These are phyloP conservation scores for Quercus ilex DNA, from an alignment of 306 rosid genomes.

Conservation along the genomic window DNA sequence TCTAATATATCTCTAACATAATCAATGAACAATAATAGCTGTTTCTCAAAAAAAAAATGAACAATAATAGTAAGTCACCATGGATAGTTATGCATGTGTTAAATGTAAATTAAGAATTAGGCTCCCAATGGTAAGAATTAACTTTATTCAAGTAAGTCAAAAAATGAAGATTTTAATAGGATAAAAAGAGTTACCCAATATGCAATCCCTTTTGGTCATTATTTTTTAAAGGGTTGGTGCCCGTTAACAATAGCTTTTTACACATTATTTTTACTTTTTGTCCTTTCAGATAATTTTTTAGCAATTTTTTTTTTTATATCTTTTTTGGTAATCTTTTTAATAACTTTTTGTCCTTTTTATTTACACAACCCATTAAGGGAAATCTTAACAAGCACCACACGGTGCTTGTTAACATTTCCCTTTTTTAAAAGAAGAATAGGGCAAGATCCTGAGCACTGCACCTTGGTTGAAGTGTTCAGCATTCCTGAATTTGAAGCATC, in stretches of 20 bases:
- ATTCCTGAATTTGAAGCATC: conserved; percentile 37
- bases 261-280: too few species aligned
- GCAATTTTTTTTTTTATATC: too few species aligned
- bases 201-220: conserved; percentile 28
- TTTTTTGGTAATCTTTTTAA: too few species aligned
- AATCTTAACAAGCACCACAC: too few species aligned
- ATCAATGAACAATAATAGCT: too few species aligned
- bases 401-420: too few species aligned
- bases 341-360: too few species aligned
- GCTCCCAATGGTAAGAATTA: background rate
- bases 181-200: conserved; percentile 31
- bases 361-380: too few species aligned
- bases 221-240: background rate
- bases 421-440: conserved; percentile 67
- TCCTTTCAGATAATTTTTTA: too few species aligned
- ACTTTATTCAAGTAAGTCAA: background rate
- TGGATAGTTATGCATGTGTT: background rate
- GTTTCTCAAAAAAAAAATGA: too few species aligned
- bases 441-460: conserved; percentile 56
- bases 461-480: conserved; percentile 30
- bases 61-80: background rate
- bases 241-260: too few species aligned
- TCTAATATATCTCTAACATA: too few species aligned
- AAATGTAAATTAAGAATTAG: background rate
- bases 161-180: background rate